phyloP scores from a whole-genome alignment of 2,329 filamentous ascomycete species.

The Orbilia javanica region DNA sequence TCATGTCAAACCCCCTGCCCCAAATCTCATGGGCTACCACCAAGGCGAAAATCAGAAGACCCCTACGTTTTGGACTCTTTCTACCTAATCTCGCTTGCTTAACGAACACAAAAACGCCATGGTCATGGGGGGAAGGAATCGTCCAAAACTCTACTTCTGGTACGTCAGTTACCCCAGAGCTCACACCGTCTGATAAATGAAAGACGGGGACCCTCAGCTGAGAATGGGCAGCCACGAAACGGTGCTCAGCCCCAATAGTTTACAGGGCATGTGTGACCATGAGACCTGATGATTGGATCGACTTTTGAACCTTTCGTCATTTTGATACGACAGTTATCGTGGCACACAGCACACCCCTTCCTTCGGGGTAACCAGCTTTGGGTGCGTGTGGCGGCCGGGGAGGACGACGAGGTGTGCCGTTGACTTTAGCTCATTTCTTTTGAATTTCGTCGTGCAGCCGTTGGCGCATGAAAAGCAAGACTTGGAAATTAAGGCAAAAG shows the following conservation, averaged over 20 bases:
- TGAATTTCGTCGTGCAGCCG: no score
- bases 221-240: slow-evolving; percentile 39
- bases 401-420: neutral
- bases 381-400: slow-evolving; percentile 19
- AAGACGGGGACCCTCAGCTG: slow-evolving; percentile 13
- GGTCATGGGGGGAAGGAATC: slow-evolving; percentile 4
- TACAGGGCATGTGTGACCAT: slow-evolving; percentile 37
- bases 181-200: neutral
- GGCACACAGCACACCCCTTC: slow-evolving; percentile 10
- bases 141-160: neutral
- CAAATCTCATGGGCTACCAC: neutral
- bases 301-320: slow-evolving; percentile 17
- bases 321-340: slow-evolving; percentile 15
- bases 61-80: neutral
- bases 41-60: neutral
- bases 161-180: neutral
- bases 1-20: neutral
- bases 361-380: slow-evolving; percentile 32
- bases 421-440: slow-evolving; percentile 3
- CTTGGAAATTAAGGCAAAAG: neutral
- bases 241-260: slow-evolving; percentile 39
- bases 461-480: slow-evolving; percentile 20
- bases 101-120: neutral
- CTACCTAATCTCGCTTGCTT: slow-evolving; percentile 6
- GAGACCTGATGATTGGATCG: slow-evolving; percentile 44